Percentiles rank a stretch among this genome's conserved stretches.
Evolutionary conservation across 2,329 filamentous ascomycete species (phyloP).

Genomic region (Hypoxylon sp.): DNA sequence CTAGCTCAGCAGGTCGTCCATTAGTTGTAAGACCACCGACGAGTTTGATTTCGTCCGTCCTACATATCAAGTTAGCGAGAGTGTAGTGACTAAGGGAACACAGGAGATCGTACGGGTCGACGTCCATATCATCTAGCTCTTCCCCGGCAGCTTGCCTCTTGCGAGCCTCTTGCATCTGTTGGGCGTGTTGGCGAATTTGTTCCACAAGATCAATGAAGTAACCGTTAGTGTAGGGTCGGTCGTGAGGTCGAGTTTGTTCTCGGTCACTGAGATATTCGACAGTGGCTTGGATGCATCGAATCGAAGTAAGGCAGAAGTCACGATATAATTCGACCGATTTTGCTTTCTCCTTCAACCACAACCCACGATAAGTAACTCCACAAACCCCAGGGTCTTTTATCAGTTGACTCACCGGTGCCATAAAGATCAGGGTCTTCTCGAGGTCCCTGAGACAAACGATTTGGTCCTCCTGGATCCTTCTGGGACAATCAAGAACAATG

Average conservation of each 20-base stretch:
- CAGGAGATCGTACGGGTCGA: slow-evolving; percentile 67
- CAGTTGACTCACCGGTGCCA: slow-evolving; percentile 89
- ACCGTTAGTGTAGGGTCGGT: slow-evolving; percentile 93
- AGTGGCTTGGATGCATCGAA: slow-evolving; percentile 90
- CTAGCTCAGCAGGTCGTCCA: slow-evolving; percentile 86
- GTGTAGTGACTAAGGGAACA: slow-evolving; percentile 8
- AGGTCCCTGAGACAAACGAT: slow-evolving; percentile 93
- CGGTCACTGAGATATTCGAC: slow-evolving; percentile 87
- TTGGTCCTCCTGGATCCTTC: slow-evolving; percentile 84
- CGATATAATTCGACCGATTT: slow-evolving; percentile 80
- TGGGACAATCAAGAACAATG: slow-evolving; percentile 82
- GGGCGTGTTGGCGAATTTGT: slow-evolving; percentile 91
- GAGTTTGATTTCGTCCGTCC: slow-evolving; percentile 80
- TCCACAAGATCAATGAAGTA: slow-evolving; percentile 98
- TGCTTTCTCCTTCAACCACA: slow-evolving; percentile 82
- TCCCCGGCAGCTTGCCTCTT: slow-evolving; percentile 69
- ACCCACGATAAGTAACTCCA: slow-evolving; percentile 78
- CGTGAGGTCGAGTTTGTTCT: slow-evolving; percentile 86
- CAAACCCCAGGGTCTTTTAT: slow-evolving; percentile 67
- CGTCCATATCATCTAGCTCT: slow-evolving; percentile 70
- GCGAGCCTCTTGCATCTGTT: slow-evolving; percentile 83
- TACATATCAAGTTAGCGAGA: slow-evolving; percentile 52
- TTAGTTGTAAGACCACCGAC: slow-evolving; percentile 86
- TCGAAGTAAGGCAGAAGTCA: slow-evolving; percentile 90
- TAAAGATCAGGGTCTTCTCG: slow-evolving; percentile 92